phyloP scores from a whole-genome alignment of 2,329 filamentous ascomycete genomes.

The Zymoseptoria tritici region DNA sequence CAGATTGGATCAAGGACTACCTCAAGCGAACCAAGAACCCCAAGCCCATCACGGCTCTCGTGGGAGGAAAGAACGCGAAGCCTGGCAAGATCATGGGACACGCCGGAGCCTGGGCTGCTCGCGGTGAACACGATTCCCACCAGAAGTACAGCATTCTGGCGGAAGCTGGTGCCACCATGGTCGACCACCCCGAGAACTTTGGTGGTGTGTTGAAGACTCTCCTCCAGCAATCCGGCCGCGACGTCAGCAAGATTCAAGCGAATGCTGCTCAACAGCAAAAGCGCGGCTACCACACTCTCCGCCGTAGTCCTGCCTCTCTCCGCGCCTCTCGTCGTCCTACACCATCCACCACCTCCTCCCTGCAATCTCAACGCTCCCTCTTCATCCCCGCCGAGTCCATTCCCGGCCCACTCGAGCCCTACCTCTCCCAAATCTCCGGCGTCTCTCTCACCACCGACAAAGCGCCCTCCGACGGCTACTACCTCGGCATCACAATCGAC shows the following conservation, averaged over 20 bases:
- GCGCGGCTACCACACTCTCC: slow-evolving; percentile 40
- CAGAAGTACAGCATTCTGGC: slow-evolving; percentile 63
- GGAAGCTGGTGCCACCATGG: slow-evolving; percentile 59
- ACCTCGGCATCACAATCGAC: slow-evolving; percentile 59
- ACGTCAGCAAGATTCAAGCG: slow-evolving; percentile 33
- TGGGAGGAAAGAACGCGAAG: slow-evolving; percentile 60
- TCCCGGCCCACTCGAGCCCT: slow-evolving; percentile 21
- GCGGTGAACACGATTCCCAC: slow-evolving; percentile 56
- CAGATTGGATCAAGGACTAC: slow-evolving; percentile 66
- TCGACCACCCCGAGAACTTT: slow-evolving; percentile 70
- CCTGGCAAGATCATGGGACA: slow-evolving; percentile 68
- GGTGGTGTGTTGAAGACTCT: slow-evolving; percentile 60
- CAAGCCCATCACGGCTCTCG: slow-evolving; percentile 68
- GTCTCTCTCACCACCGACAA: slow-evolving; percentile 19
- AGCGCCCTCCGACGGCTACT: slow-evolving; percentile 29
- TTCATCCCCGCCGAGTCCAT: slow-evolving; percentile 22
- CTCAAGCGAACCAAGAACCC: slow-evolving; percentile 48
- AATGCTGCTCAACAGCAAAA: slow-evolving; percentile 35
- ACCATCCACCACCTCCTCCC: slow-evolving; percentile 8
- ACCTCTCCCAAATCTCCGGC: slow-evolving; percentile 23
- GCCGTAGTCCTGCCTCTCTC: slow-evolving; percentile 10
- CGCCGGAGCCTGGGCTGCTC: slow-evolving; percentile 63
- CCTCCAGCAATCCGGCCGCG: slow-evolving; percentile 40
- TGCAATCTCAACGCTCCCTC: slow-evolving; percentile 20
- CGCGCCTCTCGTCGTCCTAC: slow-evolving; percentile 13